Conservation (phyloP, 176 grass and related monocot genomes). For the Aegilops umbellulata region DNA sequence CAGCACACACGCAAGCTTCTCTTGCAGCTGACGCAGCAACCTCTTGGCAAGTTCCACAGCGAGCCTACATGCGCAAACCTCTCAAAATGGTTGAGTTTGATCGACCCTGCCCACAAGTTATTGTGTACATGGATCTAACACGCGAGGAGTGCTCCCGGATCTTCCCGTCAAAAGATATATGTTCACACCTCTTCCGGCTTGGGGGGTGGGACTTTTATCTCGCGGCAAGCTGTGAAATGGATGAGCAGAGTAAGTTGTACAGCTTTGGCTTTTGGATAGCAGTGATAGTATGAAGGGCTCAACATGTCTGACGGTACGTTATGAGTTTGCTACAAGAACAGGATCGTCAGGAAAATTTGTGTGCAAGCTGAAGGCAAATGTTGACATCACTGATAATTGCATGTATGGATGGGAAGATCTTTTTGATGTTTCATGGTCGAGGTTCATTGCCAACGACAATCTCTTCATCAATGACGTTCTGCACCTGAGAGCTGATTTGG, state of each 20-base stretch:
- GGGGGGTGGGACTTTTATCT: conserved; percentile 64
- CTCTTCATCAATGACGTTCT: conserved; percentile 64
- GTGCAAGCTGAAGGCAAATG: conserved; percentile 59
- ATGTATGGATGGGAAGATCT: conserved; percentile 36
- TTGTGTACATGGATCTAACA: conserved; percentile 69
- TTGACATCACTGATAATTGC: conserved; percentile 52
- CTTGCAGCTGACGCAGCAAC: conserved; percentile 39
- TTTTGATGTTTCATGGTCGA: conserved; percentile 60
- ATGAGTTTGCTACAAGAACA: conserved; percentile 60
- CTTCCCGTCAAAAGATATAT: conserved; percentile 55
- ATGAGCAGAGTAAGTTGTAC: conserved; percentile 57
- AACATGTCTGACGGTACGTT: conserved; percentile 50
- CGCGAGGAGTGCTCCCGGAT: conserved; percentile 62
- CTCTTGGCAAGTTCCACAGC: conserved; percentile 29
- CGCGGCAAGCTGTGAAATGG: conserved; percentile 55
- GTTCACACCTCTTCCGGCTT: conserved; percentile 54
- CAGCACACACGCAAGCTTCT: conserved; percentile 43
- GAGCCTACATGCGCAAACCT: conserved; percentile 63
- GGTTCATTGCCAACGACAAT: conserved; percentile 66
- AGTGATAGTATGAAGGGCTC: conserved; percentile 24
- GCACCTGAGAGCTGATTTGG: conserved; percentile 71
- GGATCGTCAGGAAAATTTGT: conserved; percentile 51
- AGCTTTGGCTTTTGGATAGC: conserved; percentile 70
- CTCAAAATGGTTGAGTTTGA: conserved; percentile 76
- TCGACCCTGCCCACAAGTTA: conserved; percentile 57